These are phyloP conservation scores for Ramaria rubella DNA, from an alignment of 768 basidiomycete species.

Conservation along the genomic window DNA sequence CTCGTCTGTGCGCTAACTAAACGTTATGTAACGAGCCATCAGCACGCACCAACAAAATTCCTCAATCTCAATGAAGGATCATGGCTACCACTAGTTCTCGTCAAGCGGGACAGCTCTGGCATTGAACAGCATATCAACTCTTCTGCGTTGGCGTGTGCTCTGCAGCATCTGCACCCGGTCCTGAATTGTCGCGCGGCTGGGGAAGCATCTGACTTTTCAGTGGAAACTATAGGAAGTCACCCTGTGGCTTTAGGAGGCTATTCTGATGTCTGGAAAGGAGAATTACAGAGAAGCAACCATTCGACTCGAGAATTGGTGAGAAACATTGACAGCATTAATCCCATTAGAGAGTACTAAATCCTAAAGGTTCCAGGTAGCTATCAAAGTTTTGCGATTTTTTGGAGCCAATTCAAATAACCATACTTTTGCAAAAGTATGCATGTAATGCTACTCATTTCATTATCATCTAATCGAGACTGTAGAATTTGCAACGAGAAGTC, in stretches of 20 bases:
- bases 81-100: too few relatives aligned
- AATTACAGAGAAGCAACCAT: background rate
- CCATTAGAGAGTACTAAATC: background rate
- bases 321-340: background rate
- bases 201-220: too few relatives aligned
- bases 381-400: background rate
- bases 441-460: background rate
- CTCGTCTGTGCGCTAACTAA: too few relatives aligned
- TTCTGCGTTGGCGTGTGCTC: too few relatives aligned
- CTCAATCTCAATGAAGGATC: too few relatives aligned
- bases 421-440: background rate
- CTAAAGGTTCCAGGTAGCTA: background rate
- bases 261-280: slow-evolving; percentile 1
- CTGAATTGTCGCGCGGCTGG: too few relatives aligned
- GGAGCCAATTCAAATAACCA: background rate
- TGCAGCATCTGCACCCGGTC: too few relatives aligned
- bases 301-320: background rate
- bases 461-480: background rate
- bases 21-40: too few relatives aligned
- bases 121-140: too few relatives aligned
- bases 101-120: too few relatives aligned
- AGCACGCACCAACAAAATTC: too few relatives aligned
- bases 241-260: slow-evolving; percentile 5
- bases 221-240: background rate
- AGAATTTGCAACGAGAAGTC: slow-evolving; percentile 1